Evolutionary conservation across 2,329 filamentous ascomycete genomes (phyloP).

Genomic region (Arthrobotrys entomopaga): DNA sequence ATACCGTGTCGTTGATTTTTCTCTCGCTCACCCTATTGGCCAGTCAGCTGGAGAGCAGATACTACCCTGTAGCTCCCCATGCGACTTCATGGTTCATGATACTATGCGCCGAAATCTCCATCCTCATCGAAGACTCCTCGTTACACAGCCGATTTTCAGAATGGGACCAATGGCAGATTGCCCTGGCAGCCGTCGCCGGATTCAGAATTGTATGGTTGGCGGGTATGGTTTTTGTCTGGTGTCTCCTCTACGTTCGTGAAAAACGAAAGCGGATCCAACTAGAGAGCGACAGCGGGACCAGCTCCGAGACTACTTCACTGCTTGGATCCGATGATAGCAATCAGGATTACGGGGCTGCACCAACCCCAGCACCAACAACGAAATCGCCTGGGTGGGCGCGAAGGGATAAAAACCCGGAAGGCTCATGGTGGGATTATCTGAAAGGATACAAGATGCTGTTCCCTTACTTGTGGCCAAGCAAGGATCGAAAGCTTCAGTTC

Average conservation of each 20-base stretch:
- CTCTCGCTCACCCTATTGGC: conserved; percentile 87
- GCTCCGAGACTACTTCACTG: conserved; percentile 54
- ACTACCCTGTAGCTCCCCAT: conserved; percentile 82
- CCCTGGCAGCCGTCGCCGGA: conserved; percentile 60
- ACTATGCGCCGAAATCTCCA: conserved; percentile 75
- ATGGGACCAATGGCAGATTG: conserved; percentile 59
- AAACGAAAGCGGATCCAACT: conserved; percentile 57
- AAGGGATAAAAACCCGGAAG: conserved; percentile 83
- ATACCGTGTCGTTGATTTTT: conserved; percentile 72
- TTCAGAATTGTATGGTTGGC: conserved; percentile 54
- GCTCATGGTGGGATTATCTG: conserved; percentile 89
- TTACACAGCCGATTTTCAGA: conserved; percentile 68
- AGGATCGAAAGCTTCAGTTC: conserved; percentile 77
- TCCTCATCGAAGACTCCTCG: conserved; percentile 75
- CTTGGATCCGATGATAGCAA: conserved; percentile 61
- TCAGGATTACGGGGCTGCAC: conserved; percentile 53
- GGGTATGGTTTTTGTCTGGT: conserved; percentile 58
- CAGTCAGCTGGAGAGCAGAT: conserved; percentile 78
- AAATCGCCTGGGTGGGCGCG: conserved; percentile 88
- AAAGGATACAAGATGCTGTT: conserved; percentile 93
- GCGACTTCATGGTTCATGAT: conserved; percentile 80
- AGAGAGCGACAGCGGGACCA: conserved; percentile 63
- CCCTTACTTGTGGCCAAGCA: conserved; percentile 94
- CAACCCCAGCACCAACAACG: conserved; percentile 67
- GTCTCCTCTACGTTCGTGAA: conserved; percentile 48